phyloP scores from a whole-genome alignment of 345 rosid species.

The Luvunga scandens region DNA sequence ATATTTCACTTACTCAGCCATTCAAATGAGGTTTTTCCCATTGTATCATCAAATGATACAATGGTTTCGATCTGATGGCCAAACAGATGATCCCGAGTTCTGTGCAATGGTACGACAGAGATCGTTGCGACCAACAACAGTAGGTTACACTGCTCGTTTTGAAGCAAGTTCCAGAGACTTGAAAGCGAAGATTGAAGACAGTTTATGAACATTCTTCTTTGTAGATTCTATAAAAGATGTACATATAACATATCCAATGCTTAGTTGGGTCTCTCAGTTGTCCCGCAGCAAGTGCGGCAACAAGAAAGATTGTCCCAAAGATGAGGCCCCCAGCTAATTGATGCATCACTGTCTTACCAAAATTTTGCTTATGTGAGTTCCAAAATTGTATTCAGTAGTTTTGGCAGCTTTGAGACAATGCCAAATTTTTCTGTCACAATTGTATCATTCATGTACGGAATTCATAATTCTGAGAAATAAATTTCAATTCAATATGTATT shows the following conservation, averaged over 20 bases:
- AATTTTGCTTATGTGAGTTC: not conserved
- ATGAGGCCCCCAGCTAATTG: not conserved
- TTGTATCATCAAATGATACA: slow-evolving; percentile 90
- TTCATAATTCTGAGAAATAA: not conserved
- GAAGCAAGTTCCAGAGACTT: slow-evolving; percentile 35
- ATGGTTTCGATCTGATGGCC: slow-evolving; percentile 77
- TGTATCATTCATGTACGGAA: not conserved
- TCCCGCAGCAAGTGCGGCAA: not conserved
- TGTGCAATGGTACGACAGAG: slow-evolving; percentile 80
- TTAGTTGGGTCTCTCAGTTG: not conserved
- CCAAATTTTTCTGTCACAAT: not conserved
- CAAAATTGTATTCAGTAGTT: slow-evolving; percentile 15
- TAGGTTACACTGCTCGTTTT: slow-evolving; percentile 78
- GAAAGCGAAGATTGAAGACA: slow-evolving; percentile 9
- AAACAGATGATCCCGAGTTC: slow-evolving; percentile 75
- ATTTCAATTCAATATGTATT: not conserved
- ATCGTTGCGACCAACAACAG: slow-evolving; percentile 67
- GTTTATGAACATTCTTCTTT: not conserved
- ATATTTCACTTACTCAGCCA: slow-evolving; percentile 57
- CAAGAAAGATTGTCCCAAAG: not conserved
- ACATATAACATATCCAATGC: slow-evolving; percentile 4
- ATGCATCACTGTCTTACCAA: not conserved
- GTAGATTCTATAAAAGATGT: slow-evolving; percentile 16
- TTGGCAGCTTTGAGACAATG: slow-evolving; percentile 12
- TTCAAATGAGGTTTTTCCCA: slow-evolving; percentile 86